Conservation (phyloP, 768 basidiomycete genomes). For the Cystofilobasidium bisporidii region DNA sequence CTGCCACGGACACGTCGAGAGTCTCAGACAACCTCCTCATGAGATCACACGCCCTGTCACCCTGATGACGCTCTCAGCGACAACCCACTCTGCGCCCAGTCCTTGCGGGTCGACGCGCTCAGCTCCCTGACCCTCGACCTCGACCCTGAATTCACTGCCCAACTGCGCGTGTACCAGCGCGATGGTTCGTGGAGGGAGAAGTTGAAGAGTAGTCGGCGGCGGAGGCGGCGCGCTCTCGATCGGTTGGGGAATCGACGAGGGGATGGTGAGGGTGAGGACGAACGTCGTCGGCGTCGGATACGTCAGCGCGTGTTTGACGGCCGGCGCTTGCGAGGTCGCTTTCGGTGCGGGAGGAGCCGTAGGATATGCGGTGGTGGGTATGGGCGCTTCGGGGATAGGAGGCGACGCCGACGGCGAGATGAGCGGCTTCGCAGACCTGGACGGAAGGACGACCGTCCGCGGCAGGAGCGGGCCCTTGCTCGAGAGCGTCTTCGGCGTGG, state of each 20-base stretch:
- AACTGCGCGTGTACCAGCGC: not conserved
- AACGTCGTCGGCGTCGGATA: not conserved
- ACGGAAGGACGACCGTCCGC: conserved; percentile 21
- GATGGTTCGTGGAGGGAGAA: not conserved
- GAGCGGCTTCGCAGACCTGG: not conserved
- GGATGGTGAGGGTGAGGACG: not conserved
- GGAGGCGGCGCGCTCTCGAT: not conserved
- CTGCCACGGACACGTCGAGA: not conserved
- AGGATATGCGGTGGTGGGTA: not conserved
- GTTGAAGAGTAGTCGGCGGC: not conserved
- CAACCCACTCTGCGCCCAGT: not conserved
- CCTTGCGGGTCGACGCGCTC: not conserved
- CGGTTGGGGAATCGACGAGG: not conserved
- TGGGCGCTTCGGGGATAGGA: not conserved
- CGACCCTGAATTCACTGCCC: not conserved
- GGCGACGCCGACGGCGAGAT: not conserved
- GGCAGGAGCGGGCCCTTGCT: conserved; percentile 24
- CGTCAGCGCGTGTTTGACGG: not conserved
- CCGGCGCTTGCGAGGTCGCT: not conserved
- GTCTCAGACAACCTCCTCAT: not conserved
- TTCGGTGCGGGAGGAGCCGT: not conserved
- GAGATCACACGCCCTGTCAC: not conserved
- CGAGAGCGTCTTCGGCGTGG: conserved; percentile 18
- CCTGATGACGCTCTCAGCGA: not conserved
- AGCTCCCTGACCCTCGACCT: not conserved